Percentiles rank a stretch among this genome's conserved stretches.
phyloP scores from a whole-genome alignment of 495 filamentous ascomycete species.

The Xylaria cubensis region DNA sequence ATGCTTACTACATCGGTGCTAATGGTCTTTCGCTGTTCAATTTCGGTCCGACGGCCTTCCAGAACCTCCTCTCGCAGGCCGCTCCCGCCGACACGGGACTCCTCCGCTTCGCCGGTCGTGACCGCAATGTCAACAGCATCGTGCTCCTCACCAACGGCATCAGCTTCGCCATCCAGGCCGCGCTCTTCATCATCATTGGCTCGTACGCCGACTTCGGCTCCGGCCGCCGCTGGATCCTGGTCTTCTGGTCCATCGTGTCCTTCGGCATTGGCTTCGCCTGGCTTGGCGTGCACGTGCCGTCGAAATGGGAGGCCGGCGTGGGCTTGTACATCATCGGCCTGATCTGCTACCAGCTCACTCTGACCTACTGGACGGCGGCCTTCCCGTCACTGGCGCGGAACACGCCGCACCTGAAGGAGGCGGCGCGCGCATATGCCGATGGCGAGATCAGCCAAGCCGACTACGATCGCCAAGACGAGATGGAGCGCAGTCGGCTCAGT shows the following conservation, averaged over 20 bases:
- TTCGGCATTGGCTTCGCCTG: conserved; percentile 69
- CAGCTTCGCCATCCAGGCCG: conserved; percentile 67
- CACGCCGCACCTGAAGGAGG: conserved; percentile 58
- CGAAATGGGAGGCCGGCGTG: conserved; percentile 62
- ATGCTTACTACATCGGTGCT: conserved; percentile 72
- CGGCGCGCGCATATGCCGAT: conserved; percentile 57
- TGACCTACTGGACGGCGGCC: conserved; percentile 72
- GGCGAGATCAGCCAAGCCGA: conserved; percentile 63
- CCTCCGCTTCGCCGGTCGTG: conserved; percentile 57
- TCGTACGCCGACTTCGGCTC: conserved; percentile 68
- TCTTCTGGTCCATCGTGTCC: conserved; percentile 62
- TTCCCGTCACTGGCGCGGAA: conserved; percentile 69
- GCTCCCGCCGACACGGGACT: conserved; percentile 53
- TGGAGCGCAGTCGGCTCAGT: conserved; percentile 65
- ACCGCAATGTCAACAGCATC: conserved; percentile 65
- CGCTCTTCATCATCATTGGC: conserved; percentile 65
- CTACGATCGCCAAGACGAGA: conserved; percentile 66
- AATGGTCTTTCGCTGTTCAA: conserved; percentile 73
- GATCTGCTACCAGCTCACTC: conserved; percentile 69
- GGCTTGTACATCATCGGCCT: conserved; percentile 68
- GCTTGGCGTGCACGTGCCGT: conserved; percentile 63
- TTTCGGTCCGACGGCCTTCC: conserved; percentile 70
- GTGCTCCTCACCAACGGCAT: conserved; percentile 68
- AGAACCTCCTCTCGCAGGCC: conserved; percentile 66
- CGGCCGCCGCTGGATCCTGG: conserved; percentile 67